phyloP scores from a whole-genome alignment of 148 eudicot genomes.

The Spergularia bocconei region DNA sequence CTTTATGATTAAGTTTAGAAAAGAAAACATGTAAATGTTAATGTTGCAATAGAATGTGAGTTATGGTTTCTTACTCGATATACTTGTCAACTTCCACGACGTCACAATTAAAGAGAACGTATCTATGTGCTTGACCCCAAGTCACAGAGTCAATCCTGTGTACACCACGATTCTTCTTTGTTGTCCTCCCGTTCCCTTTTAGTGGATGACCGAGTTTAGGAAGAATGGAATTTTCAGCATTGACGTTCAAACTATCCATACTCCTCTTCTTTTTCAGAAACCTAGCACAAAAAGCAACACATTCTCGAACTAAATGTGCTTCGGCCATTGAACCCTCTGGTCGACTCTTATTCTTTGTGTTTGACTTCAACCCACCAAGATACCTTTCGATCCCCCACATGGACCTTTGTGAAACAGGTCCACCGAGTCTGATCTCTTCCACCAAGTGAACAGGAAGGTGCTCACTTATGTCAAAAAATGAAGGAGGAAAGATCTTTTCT shows the following conservation, averaged over 20 bases:
- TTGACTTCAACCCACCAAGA: neutral
- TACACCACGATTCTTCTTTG: neutral
- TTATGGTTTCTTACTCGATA: neutral
- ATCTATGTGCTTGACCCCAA: neutral
- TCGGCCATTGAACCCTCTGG: neutral
- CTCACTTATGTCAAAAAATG: conserved; percentile 2
- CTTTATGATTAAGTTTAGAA: too few relatives aligned
- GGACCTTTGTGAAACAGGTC: neutral
- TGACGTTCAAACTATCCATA: neutral
- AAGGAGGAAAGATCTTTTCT: neutral
- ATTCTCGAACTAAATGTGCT: neutral
- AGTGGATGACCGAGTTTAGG: neutral
- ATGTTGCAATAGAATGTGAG: too few relatives aligned
- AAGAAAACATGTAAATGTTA: too few relatives aligned
- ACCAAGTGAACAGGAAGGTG: neutral
- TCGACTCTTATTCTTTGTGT: neutral
- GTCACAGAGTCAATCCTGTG: neutral
- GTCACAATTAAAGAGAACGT: neutral
- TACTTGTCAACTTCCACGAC: neutral
- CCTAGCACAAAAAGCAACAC: neutral
- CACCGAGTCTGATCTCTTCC: neutral
- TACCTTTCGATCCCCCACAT: conserved; percentile 5
- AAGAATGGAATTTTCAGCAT: neutral
- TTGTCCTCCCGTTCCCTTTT: neutral
- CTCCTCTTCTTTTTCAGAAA: neutral